Evolutionary conservation across 768 basidiomycete species (phyloP).

Genomic region (Cystobasidium onofrii): DNA sequence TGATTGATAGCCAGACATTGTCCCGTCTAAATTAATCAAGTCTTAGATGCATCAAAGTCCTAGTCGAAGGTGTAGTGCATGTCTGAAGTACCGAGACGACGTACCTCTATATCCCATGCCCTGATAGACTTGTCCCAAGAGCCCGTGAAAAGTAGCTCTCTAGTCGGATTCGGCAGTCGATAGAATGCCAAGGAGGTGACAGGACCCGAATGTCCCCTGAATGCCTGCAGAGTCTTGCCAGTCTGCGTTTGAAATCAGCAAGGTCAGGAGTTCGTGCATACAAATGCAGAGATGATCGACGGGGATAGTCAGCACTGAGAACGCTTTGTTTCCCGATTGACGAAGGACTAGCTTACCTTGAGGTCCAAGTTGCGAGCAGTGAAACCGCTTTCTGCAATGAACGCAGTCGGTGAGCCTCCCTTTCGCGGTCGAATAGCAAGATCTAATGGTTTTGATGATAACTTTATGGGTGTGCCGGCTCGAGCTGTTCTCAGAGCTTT

Average conservation of each 20-base stretch:
- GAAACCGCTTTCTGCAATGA: slow-evolving; percentile 81
- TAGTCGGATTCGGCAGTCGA: slow-evolving; percentile 48
- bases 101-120: slow-evolving; percentile 71
- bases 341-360: slow-evolving; percentile 54
- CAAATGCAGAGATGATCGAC: background rate
- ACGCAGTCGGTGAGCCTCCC: slow-evolving; percentile 55
- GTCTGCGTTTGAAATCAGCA: slow-evolving; percentile 51
- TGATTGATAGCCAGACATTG: slow-evolving; percentile 65
- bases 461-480: slow-evolving; percentile 68
- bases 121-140: slow-evolving; percentile 97
- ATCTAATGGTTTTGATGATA: slow-evolving; percentile 65
- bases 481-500: slow-evolving; percentile 47
- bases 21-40: slow-evolving; percentile 48
- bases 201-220: slow-evolving; percentile 77
- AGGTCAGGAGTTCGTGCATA: slow-evolving; percentile 27
- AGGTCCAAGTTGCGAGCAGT: slow-evolving; percentile 65
- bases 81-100: slow-evolving; percentile 37
- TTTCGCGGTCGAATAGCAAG: slow-evolving; percentile 47
- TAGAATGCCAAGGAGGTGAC: slow-evolving; percentile 71
- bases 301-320: background rate
- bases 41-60: background rate
- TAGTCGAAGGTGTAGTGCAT: slow-evolving; percentile 2
- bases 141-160: slow-evolving; percentile 65
- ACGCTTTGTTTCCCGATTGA: background rate
- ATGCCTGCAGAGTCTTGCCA: slow-evolving; percentile 66